phyloP scores from a whole-genome alignment of 192 early-diverging fungal species.

The Coemansia sp. region DNA sequence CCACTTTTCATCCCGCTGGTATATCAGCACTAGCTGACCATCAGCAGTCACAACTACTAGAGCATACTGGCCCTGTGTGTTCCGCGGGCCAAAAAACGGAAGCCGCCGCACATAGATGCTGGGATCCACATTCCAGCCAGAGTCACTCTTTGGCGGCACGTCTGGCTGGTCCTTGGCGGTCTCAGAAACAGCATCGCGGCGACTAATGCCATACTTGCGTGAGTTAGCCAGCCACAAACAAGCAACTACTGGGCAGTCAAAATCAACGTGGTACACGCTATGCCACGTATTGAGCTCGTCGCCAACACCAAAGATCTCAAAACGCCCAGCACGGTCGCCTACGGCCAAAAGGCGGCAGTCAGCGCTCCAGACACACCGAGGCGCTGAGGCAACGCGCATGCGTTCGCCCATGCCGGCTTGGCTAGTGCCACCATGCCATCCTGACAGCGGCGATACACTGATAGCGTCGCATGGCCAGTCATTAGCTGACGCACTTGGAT shows the following conservation, averaged over 20 bases:
- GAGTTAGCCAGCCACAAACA: slow-evolving; percentile 44
- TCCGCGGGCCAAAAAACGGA: slow-evolving; percentile 53
- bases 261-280: slow-evolving; percentile 43
- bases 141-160: background rate
- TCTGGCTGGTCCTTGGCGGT: background rate
- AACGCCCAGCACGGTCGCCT: slow-evolving; percentile 43
- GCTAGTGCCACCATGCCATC: slow-evolving; percentile 46
- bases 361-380: slow-evolving; percentile 46
- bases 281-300: slow-evolving; percentile 47
- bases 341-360: slow-evolving; percentile 46
- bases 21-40: slow-evolving; percentile 46
- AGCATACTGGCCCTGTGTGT: slow-evolving; percentile 51
- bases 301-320: slow-evolving; percentile 43
- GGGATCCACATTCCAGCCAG: slow-evolving; percentile 38
- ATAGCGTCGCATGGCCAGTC: slow-evolving; percentile 23
- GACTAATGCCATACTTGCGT: slow-evolving; percentile 52
- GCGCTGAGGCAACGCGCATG: slow-evolving; percentile 48
- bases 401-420: slow-evolving; percentile 34
- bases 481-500: background rate
- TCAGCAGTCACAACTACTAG: slow-evolving; percentile 48
- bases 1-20: slow-evolving; percentile 52
- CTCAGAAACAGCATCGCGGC: slow-evolving; percentile 7
- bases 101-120: slow-evolving; percentile 35
- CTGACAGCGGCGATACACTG: slow-evolving; percentile 46
- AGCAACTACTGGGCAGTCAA: slow-evolving; percentile 46